A percentile compares a stretch with the other conserved stretches of the same genome.
phyloP scores from a whole-genome alignment of 805 yeast genomes.

The Starmerella etchellsii region DNA sequence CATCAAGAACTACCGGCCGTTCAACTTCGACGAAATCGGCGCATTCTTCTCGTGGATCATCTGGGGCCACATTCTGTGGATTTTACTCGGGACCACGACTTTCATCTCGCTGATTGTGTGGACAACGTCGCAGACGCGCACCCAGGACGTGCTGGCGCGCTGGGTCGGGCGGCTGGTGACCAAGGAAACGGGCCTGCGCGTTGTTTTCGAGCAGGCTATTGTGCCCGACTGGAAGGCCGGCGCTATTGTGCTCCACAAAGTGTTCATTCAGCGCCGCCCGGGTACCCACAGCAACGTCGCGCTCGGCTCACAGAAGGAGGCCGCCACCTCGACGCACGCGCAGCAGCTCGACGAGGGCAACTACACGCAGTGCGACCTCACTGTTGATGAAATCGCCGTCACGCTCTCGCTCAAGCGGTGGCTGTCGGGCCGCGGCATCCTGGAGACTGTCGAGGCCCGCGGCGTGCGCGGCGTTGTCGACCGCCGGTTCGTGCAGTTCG shows the following conservation, averaged over 20 bases:
- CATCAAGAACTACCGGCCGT: slow-evolving; percentile 65
- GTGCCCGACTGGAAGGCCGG: slow-evolving; percentile 92
- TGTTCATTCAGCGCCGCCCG: slow-evolving; percentile 78
- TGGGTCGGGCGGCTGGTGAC: slow-evolving; percentile 74
- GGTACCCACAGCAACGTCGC: slow-evolving; percentile 39
- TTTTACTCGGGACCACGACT: slow-evolving; percentile 82
- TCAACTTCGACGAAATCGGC: slow-evolving; percentile 80
- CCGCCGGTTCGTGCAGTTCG: slow-evolving; percentile 76
- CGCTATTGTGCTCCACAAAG: slow-evolving; percentile 67
- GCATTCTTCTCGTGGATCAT: slow-evolving; percentile 88
- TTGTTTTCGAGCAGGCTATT: slow-evolving; percentile 83
- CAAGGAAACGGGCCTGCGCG: slow-evolving; percentile 65
- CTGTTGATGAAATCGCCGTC: slow-evolving; percentile 72
- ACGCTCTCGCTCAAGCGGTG: slow-evolving; percentile 74
- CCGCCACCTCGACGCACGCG: slow-evolving; percentile 22
- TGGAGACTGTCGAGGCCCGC: slow-evolving; percentile 63
- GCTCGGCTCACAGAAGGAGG: slow-evolving; percentile 63
- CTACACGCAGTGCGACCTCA: slow-evolving; percentile 87
- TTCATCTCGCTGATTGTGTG: slow-evolving; percentile 69
- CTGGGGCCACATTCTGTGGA: slow-evolving; percentile 69
- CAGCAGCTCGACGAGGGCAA: slow-evolving; percentile 57
- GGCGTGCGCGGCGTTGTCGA: slow-evolving; percentile 91
- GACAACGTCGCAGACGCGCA: slow-evolving; percentile 70
- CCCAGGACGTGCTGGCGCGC: slow-evolving; percentile 77
- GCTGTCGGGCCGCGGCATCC: slow-evolving; percentile 79